A percentile compares a stretch with the other conserved stretches of the same genome.
Conservation (phyloP, 2,329 filamentous ascomycete genomes). For the Rhynchosporium agropyri region DNA sequence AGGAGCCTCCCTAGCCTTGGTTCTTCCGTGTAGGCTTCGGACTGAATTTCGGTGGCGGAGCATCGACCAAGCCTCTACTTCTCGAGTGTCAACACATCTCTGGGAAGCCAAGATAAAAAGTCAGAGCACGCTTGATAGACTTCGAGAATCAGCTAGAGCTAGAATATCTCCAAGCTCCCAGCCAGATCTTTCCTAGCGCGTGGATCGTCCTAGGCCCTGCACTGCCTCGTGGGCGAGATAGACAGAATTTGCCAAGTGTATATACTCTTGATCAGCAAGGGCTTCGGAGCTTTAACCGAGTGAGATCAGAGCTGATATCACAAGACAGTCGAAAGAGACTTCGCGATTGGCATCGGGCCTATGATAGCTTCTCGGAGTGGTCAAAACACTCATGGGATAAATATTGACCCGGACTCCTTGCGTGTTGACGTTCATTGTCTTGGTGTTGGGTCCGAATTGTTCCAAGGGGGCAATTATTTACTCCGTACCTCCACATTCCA, state of each 20-base stretch:
- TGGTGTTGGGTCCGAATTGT: not conserved
- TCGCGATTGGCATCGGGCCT: slow-evolving; percentile 4
- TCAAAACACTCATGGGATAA: not conserved
- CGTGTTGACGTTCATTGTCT: not conserved
- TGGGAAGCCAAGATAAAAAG: too few relatives aligned
- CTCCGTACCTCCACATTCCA: slow-evolving; percentile 4
- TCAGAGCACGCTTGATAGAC: too few relatives aligned
- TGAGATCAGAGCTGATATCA: not conserved
- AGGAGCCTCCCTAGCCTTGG: too few relatives aligned
- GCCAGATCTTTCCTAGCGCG: too few relatives aligned
- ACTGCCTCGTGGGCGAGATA: too few relatives aligned
- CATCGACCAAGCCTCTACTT: too few relatives aligned
- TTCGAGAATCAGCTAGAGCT: too few relatives aligned
- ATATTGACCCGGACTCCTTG: slow-evolving; percentile 1
- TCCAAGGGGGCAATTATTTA: slow-evolving; percentile 1
- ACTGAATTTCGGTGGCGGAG: too few relatives aligned
- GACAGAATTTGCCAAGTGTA: not conserved
- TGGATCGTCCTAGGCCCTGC: not conserved
- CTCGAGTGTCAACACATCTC: too few relatives aligned
- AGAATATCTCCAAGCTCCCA: too few relatives aligned
- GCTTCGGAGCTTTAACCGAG: not conserved
- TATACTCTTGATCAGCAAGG: slow-evolving; percentile 1
- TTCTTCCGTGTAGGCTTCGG: too few relatives aligned
- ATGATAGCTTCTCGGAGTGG: not conserved
- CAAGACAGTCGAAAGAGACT: not conserved